These are phyloP conservation scores for Avena insularis DNA, from an alignment of 176 grass and related monocot species.

Conservation along the genomic window DNA sequence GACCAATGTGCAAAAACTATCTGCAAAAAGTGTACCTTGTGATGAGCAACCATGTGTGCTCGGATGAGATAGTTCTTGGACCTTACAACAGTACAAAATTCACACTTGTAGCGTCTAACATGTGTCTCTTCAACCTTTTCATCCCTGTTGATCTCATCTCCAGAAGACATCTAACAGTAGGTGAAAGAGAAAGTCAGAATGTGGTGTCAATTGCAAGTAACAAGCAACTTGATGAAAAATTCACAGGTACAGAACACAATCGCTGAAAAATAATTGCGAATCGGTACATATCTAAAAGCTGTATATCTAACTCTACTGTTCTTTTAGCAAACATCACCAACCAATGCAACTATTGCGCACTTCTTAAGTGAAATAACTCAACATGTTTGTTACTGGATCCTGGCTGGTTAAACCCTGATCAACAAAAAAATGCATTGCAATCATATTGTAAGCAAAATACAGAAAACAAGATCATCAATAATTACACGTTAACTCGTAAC, in stretches of 20 bases:
- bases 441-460: background rate
- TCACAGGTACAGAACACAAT: background rate
- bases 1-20: background rate
- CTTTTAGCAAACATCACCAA: background rate
- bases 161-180: conserved; percentile 54
- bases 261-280: background rate
- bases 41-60: conserved; percentile 60
- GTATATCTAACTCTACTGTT: background rate
- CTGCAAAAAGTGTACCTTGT: conserved; percentile 44
- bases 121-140: background rate
- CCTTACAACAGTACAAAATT: conserved; percentile 59
- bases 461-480: background rate
- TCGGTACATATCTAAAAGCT: background rate
- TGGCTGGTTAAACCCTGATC: conserved; percentile 11
- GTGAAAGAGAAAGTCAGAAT: conserved; percentile 26
- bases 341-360: background rate
- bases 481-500: background rate
- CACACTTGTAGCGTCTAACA: conserved; percentile 67
- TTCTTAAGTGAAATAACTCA: conserved; percentile 14
- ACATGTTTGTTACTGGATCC: background rate
- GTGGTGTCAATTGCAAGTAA: background rate
- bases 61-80: conserved; percentile 65
- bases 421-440: background rate
- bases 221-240: conserved; percentile 8
- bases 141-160: conserved; percentile 21